Base-by-base conservation (phyloP, 163 green algal species). In the Dunaliella salina region DNA sequence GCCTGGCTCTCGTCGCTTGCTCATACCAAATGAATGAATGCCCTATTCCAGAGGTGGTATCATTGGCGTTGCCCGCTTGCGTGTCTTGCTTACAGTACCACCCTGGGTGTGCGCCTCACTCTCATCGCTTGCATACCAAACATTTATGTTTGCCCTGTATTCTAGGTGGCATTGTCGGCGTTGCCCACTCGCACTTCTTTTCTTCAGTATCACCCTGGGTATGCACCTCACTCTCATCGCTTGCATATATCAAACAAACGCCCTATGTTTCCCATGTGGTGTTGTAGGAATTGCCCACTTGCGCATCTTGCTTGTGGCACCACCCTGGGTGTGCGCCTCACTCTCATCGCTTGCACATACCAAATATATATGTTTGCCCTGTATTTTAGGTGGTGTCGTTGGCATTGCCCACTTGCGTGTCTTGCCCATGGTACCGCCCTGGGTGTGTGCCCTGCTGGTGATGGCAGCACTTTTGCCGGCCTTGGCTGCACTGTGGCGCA, bases 21-120 rank as follows among this genome's bases (percentile, higher is more conserved):
- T n/a, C n/a, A n/a, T n/a, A n/a, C n/a, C n/a, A n/a, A n/a, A n/a
- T n/a, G n/a, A n/a, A n/a, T n/a, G n/a, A n/a, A n/a, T n/a, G n/a
- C n/a, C n/a, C n/a, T n/a, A n/a, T n/a, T n/a, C n/a, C n/a, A n/a
- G 93, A 93, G 92, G 92, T 17, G 95, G 95, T 22, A 80, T 96
- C 30, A 95, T 98, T 24, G 91, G 92, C 0, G 88, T 92, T 32
- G 89, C 86, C 4, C 86, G 86, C n/a, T 98, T 98, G 87, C 81
- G 87, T 0, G 90, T 98, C 67, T 93, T 98, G 17, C 94, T 95
- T 0, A 84, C 94, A 29, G 81, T 96, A 0, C n/a, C 45, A 12
- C 91, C 25, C 25, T 33, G 63, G 0, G 59, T 80, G 12, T 32
- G 67, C 17, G 20, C 81, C 22, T 29, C 67, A 1, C 45, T 93